phyloP scores from a whole-genome alignment of 2,329 filamentous ascomycete genomes.

The Ceratocystis papillata region DNA sequence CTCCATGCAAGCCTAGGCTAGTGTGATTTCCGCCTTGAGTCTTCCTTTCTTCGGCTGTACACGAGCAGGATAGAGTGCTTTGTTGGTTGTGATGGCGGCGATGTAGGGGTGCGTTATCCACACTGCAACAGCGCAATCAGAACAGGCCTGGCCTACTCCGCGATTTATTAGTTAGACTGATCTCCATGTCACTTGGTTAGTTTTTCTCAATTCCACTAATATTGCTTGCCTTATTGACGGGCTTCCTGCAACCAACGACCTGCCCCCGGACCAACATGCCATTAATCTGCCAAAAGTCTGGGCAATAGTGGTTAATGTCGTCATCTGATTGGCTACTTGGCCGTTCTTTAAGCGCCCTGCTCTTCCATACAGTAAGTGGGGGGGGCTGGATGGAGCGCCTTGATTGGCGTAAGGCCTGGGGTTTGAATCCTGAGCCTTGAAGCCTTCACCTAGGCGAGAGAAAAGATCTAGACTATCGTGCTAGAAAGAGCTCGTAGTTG shows the following conservation, averaged over 20 bases:
- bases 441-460: background rate
- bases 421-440: background rate
- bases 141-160: background rate
- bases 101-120: background rate
- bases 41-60: background rate
- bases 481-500: background rate
- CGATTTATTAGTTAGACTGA: background rate
- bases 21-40: background rate
- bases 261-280: background rate
- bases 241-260: no score
- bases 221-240: no score
- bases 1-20: background rate
- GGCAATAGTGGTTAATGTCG: background rate
- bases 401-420: background rate
- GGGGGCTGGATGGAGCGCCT: background rate
- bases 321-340: background rate
- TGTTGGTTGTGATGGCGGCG: background rate
- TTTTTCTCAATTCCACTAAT: no score
- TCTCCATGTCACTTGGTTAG: background rate
- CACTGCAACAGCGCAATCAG: background rate
- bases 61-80: background rate
- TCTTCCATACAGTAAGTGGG: background rate
- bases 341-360: constrained; percentile 2
- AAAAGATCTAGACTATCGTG: background rate
- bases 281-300: constrained; percentile 5